Conservation (phyloP, 106 monocot species). For the Phalaenopsis aphrodite region DNA sequence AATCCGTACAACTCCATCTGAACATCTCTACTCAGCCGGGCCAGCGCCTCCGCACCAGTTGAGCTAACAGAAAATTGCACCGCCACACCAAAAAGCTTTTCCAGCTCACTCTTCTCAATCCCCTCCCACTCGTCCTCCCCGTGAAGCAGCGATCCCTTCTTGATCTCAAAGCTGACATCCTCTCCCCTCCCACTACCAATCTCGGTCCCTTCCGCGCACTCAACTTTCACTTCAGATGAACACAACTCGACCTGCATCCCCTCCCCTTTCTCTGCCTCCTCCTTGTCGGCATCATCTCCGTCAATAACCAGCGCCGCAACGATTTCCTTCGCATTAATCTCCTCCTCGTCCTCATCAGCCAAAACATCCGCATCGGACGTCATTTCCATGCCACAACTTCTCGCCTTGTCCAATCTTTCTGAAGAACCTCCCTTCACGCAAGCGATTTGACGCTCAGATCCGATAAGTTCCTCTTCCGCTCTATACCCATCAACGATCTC, state of each 20-base stretch:
- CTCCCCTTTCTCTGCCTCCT: neutral
- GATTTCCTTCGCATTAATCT: neutral
- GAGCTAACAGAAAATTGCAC: conserved; percentile 22
- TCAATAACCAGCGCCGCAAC: neutral
- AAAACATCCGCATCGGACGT: neutral
- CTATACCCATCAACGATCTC: neutral
- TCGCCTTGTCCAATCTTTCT: neutral
- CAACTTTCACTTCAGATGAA: neutral
- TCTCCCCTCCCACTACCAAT: neutral
- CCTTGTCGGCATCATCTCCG: neutral
- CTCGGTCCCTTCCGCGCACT: neutral
- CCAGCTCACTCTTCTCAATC: conserved; percentile 59
- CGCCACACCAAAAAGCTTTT: conserved; percentile 41
- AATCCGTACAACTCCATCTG: conserved; percentile 57
- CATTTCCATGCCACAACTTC: neutral
- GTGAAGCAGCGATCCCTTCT: conserved; percentile 13
- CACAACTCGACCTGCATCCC: neutral
- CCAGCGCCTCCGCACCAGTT: conserved; percentile 23
- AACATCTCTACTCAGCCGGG: conserved; percentile 32
- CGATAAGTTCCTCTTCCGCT: neutral
- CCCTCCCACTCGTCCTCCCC: conserved; percentile 84
- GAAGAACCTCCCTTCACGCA: no score
- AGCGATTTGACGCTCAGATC: neutral
- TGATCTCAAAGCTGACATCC: neutral
- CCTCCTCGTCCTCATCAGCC: neutral